Evolutionary conservation across 352 stramenopile species (phyloP).

Genomic region (Globisporangium solare): DNA sequence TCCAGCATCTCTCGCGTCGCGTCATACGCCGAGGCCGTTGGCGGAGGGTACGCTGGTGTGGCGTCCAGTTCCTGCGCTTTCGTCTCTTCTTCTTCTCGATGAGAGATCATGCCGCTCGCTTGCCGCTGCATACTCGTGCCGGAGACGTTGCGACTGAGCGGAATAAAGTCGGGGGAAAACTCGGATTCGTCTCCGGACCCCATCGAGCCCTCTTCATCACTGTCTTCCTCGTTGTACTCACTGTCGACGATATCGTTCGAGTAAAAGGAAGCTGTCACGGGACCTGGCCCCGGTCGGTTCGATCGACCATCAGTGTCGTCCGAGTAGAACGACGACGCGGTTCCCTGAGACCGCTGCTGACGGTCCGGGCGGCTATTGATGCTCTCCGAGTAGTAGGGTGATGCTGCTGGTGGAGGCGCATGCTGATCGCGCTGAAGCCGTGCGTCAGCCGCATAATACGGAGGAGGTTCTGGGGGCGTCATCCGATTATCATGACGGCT

Average conservation of each 20-base stretch:
- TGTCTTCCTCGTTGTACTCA: constrained; percentile 31
- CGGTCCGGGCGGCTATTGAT: background rate
- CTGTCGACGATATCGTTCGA: constrained; percentile 6
- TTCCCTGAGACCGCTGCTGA: background rate
- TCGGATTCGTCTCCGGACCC: constrained; percentile 32
- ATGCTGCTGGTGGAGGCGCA: background rate
- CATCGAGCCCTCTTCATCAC: constrained; percentile 25
- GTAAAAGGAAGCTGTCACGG: too few species aligned
- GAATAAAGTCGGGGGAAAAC: background rate
- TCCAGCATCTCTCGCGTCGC: constrained; percentile 29
- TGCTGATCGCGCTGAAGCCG: too few species aligned
- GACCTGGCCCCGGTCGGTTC: background rate
- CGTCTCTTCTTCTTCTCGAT: constrained; percentile 35
- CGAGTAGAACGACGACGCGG: background rate
- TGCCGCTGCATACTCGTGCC: too few species aligned
- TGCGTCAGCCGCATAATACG: too few species aligned
- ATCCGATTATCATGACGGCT: too few species aligned
- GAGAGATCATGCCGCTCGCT: background rate
- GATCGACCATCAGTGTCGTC: constrained; percentile 1
- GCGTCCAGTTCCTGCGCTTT: constrained; percentile 47
- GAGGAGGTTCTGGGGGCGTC: too few species aligned
- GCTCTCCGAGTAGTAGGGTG: constrained; percentile 8
- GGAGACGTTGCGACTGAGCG: too few species aligned
- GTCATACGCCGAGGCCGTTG: constrained; percentile 35
- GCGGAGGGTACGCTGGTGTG: constrained; percentile 35